Conservation (phyloP, 805 yeast species). For the Candida odintsovae region DNA sequence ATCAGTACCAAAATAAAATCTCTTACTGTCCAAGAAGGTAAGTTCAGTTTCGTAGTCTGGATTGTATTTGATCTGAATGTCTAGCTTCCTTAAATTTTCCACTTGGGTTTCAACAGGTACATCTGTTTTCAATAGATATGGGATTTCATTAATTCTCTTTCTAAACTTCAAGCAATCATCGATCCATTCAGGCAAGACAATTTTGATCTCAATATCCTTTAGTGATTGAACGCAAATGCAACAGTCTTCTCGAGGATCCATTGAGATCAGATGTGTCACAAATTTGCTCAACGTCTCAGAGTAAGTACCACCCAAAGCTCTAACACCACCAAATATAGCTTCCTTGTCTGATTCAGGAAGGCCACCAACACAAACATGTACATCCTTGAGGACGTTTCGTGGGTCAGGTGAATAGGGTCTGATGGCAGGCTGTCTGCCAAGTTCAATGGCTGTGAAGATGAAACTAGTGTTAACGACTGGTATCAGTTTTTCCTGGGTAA, state of each 20-base stretch:
- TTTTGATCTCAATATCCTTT: conserved; percentile 38
- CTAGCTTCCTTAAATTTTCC: conserved; percentile 10
- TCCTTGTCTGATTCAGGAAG: conserved; percentile 56
- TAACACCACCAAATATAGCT: conserved; percentile 57
- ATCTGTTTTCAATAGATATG: conserved; percentile 32
- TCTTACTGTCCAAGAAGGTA: conserved; percentile 36
- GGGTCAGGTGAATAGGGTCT: conserved; percentile 71
- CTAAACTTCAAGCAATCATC: conserved; percentile 58
- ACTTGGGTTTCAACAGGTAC: conserved; percentile 6
- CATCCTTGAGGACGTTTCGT: conserved; percentile 52
- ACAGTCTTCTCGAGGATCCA: conserved; percentile 51
- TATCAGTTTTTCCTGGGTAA: conserved; percentile 46
- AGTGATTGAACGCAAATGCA: conserved; percentile 44
- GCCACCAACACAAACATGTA: conserved; percentile 56
- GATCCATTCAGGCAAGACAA: conserved; percentile 78
- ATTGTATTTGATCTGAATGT: conserved; percentile 6
- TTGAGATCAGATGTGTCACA: conserved; percentile 75
- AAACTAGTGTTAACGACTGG: conserved; percentile 63
- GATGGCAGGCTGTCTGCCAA: conserved; percentile 39
- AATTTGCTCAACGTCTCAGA: conserved; percentile 53
- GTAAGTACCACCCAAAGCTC: conserved; percentile 74
- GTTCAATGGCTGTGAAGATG: conserved; percentile 43
- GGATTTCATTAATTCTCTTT: conserved; percentile 43
- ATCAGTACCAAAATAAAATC: conserved; percentile 50
- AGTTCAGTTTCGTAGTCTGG: conserved; percentile 7